Evolutionary conservation across 768 basidiomycete genomes (phyloP).

Genomic region (Tremella yokohamensis): DNA sequence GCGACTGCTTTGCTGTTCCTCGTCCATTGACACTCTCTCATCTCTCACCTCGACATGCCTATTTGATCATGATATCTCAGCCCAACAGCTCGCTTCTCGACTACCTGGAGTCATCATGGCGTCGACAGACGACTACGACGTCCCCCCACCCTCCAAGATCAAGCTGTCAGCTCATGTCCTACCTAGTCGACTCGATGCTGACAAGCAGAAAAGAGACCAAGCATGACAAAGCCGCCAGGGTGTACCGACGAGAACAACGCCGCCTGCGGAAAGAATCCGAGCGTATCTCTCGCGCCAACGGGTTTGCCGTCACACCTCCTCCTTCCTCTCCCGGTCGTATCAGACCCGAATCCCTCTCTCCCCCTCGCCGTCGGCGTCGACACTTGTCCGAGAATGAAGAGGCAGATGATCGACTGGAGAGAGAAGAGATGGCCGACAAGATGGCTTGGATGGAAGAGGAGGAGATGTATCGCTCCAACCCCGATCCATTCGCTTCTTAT

Average conservation of each 20-base stretch:
- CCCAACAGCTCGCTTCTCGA: too few relatives aligned
- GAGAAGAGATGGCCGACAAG: slow-evolving; percentile 23
- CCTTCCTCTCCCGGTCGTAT: slow-evolving; percentile 1
- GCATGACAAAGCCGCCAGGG: slow-evolving; percentile 27
- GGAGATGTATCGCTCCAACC: slow-evolving; percentile 9
- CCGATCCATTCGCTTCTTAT: slow-evolving; percentile 7
- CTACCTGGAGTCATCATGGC: too few relatives aligned
- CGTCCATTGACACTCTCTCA: too few relatives aligned
- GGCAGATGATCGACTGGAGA: slow-evolving; percentile 15
- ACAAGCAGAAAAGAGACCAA: slow-evolving; percentile 41
- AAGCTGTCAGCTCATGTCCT: slow-evolving; percentile 14
- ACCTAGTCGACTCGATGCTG: background rate
- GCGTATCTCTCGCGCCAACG: slow-evolving; percentile 45
- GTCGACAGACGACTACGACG: slow-evolving; percentile 10
- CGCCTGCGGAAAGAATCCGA: slow-evolving; percentile 21
- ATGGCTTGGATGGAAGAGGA: slow-evolving; percentile 23
- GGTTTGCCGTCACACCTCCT: slow-evolving; percentile 40
- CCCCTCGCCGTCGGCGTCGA: slow-evolving; percentile 51
- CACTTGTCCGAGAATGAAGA: slow-evolving; percentile 1
- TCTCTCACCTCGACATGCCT: too few relatives aligned
- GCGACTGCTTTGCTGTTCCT: too few relatives aligned
- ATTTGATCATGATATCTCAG: too few relatives aligned
- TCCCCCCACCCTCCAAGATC: slow-evolving; percentile 12
- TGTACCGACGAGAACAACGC: slow-evolving; percentile 37
- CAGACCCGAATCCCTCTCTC: slow-evolving; percentile 35